Base-by-base conservation (phyloP, 176 grass and related monocot genomes). In the Musa schizocarpa region DNA sequence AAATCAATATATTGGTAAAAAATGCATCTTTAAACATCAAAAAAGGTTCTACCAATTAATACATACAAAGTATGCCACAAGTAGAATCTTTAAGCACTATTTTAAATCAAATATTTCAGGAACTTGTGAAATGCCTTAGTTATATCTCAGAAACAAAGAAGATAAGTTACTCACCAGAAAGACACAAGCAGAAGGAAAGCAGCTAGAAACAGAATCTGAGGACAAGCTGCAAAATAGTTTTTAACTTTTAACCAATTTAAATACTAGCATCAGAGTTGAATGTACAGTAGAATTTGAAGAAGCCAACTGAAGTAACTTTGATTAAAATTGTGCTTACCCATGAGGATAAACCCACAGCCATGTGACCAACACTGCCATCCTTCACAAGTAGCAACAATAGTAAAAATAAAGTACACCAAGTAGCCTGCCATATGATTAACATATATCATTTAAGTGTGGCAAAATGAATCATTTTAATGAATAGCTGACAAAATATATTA, bases 341-440 rank as follows among this genome's bases (percentile, higher is more conserved):
- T 95, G 48, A 99, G 85, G 81, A 95, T 71, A 85, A 99, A 99
- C 79, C 91, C 91, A 71, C 96, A 99, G 51, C 88, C 87, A 81
- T 95, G 88, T 19, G 92, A 73, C 96, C 96, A 99, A 80, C 85
- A 99, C 76, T 80, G 81, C 91, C 91, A 99, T 76, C 81, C 84
- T 84, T 92, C 74, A 83, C 96, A 99, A 68, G 91, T 92, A 84
- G 81, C 96, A 43, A 92, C 81, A 77, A 92, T 43, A 14, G 85
- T 88, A 76, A 77, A 86, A 29, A 87, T 74, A 43, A 99, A 91
- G 91, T 87, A 92, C 50, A 54, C 62, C 76, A 92, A 71, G 82
- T 92, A 95, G 43, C 92, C 96, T 99, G 70, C 67, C 17, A 70
- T 8, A 49, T 17, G 51, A 70, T 7, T 11, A 34, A 43, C 10